A percentile compares a stretch with the other conserved stretches of the same genome.
These are phyloP conservation scores for Apodospora peruviana DNA, from an alignment of 495 filamentous ascomycete genomes.

Conservation along the genomic window DNA sequence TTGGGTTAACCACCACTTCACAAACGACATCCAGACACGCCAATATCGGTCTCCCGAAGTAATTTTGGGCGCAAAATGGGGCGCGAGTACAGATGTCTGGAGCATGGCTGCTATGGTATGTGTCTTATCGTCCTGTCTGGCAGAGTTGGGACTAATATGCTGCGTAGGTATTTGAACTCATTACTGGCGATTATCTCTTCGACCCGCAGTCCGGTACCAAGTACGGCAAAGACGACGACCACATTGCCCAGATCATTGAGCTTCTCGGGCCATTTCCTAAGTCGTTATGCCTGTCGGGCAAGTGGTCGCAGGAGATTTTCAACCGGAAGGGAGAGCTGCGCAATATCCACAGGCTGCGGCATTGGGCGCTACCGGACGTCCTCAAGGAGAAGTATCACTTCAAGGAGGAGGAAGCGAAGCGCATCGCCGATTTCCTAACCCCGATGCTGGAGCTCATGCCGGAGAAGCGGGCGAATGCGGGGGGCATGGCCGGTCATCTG, in stretches of 20 bases:
- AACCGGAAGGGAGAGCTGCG: slow-evolving; percentile 95
- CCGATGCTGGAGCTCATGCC: slow-evolving; percentile 92
- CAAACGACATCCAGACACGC: slow-evolving; percentile 97
- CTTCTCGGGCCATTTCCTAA: slow-evolving; percentile 92
- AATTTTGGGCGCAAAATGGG: slow-evolving; percentile 95
- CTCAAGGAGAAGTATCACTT: slow-evolving; percentile 97
- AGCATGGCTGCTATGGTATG: slow-evolving; percentile 98
- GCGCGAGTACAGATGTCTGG: slow-evolving; percentile 97
- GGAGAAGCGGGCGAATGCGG: slow-evolving; percentile 85
- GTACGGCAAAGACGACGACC: slow-evolving; percentile 99
- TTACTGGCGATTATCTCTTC: slow-evolving; percentile 98
- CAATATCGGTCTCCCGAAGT: slow-evolving; percentile 98
- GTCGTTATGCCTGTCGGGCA: slow-evolving; percentile 80
- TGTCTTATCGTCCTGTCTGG: neutral
- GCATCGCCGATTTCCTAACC: slow-evolving; percentile 77
- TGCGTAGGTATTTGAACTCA: slow-evolving; percentile 87
- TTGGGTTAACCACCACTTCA: slow-evolving; percentile 98
- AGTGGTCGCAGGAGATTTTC: slow-evolving; percentile 99
- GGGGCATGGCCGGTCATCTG: slow-evolving; percentile 79
- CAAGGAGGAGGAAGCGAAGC: slow-evolving; percentile 64
- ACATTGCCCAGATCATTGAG: slow-evolving; percentile 99
- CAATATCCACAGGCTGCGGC: slow-evolving; percentile 93
- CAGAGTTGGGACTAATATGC: slow-evolving; percentile 1
- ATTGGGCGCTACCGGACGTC: slow-evolving; percentile 94
- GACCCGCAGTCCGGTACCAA: slow-evolving; percentile 98